Conservation (phyloP, 208 protist species). For the Leishmania turanica region DNA sequence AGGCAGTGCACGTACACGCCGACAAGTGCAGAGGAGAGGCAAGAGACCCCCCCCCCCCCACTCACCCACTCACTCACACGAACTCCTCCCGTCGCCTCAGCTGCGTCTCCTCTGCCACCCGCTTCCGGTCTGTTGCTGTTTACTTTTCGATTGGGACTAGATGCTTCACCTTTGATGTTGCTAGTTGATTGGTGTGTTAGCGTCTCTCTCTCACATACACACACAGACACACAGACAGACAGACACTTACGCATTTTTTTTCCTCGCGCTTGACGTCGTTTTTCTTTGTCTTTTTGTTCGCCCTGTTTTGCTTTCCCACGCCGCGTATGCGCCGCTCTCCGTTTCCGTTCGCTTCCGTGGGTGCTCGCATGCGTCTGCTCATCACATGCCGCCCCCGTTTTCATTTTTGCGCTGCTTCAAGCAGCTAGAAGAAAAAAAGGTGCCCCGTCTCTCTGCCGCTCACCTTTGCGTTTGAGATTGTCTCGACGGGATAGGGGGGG, state of each 20-base stretch:
- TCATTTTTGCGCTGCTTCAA: neutral
- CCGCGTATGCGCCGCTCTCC: neutral
- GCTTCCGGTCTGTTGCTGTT: neutral
- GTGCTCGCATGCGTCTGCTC: too few relatives aligned
- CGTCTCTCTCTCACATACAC: too few relatives aligned
- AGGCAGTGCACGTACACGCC: neutral
- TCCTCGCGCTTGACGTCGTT: neutral
- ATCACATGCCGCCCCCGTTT: neutral
- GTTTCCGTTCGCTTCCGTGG: neutral
- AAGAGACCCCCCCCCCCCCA: neutral
- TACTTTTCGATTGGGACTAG: neutral
- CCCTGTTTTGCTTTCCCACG: neutral
- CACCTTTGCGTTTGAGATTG: neutral
- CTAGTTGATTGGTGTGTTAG: neutral
- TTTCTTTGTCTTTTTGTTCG: too few relatives aligned
- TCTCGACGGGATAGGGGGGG: neutral
- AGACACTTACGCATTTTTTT: too few relatives aligned
- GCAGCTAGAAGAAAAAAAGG: neutral
- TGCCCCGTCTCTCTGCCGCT: neutral
- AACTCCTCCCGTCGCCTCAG: neutral
- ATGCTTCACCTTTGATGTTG: neutral
- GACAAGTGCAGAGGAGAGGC: neutral
- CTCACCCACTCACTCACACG: neutral
- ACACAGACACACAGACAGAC: too few relatives aligned
- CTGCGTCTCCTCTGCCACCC: neutral